These are phyloP conservation scores for Spinacia oleracea DNA, from an alignment of 179 eudicot species.

Conservation along the genomic window DNA sequence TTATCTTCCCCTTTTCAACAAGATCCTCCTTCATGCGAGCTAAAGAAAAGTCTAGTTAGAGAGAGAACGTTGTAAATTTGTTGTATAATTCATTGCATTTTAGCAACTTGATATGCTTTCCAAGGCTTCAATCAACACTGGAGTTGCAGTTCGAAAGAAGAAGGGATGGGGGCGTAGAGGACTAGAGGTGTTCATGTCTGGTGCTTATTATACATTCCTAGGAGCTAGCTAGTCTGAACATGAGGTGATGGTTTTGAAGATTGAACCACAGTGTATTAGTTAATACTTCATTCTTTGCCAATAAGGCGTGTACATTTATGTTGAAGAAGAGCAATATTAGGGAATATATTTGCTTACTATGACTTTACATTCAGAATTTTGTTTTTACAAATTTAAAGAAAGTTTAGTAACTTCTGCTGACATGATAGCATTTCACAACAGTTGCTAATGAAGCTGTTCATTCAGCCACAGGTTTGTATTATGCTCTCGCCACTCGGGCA, in stretches of 20 bases:
- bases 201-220: conserved; percentile 5
- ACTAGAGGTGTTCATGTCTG: not conserved
- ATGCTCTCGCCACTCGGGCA: too few relatives aligned
- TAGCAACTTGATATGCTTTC: not conserved
- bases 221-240: conserved; percentile 11
- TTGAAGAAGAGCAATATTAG: not conserved
- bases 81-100: not conserved
- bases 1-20: conserved; percentile 67
- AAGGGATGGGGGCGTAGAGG: not conserved
- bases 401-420: not conserved
- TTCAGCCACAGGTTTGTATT: too few relatives aligned
- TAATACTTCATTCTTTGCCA: conserved; percentile 19
- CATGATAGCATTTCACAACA: too few relatives aligned
- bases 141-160: not conserved
- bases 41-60: conserved; percentile 17
- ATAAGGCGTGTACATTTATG: conserved; percentile 1
- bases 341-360: not conserved
- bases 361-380: not conserved
- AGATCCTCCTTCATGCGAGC: conserved; percentile 54
- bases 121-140: not conserved
- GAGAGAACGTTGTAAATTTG: not conserved
- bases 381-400: not conserved
- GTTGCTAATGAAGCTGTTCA: too few relatives aligned
- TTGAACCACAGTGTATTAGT: conserved; percentile 8
- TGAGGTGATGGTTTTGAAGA: not conserved